Conservation (phyloP, 2,329 filamentous ascomycete species). For the Fusarium subtropicale region DNA sequence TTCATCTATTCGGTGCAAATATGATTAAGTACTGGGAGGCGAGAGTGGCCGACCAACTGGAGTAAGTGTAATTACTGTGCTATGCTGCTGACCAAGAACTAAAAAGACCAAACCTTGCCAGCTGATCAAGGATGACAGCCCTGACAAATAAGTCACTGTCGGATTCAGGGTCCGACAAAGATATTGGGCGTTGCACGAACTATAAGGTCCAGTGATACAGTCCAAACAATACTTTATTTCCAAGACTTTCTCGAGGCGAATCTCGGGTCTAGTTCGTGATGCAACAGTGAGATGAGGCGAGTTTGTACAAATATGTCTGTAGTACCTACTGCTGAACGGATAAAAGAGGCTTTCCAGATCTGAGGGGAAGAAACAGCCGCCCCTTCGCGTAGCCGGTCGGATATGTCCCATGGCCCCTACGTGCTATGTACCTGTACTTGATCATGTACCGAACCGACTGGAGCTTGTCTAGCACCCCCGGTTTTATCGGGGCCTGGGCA, state of each 20-base stretch:
- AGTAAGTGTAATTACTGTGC: not conserved
- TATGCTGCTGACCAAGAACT: slow-evolving; percentile 27
- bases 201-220: not conserved
- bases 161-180: slow-evolving; percentile 19
- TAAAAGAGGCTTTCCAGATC: slow-evolving; percentile 38
- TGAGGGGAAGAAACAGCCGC: slow-evolving; percentile 4
- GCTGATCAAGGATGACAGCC: slow-evolving; percentile 40
- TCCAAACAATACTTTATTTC: not conserved
- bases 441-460: slow-evolving; percentile 26
- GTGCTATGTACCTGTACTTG: slow-evolving; percentile 7
- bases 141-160: slow-evolving; percentile 14
- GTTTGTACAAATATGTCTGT: not conserved
- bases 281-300: slow-evolving; percentile 3
- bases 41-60: not conserved
- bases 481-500: slow-evolving; percentile 28
- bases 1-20: not conserved
- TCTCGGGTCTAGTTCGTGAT: slow-evolving; percentile 3
- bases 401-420: not conserved
- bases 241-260: slow-evolving; percentile 10
- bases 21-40: slow-evolving; percentile 7
- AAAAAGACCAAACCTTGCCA: slow-evolving; percentile 17
- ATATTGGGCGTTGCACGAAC: slow-evolving; percentile 8
- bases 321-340: slow-evolving; percentile 8
- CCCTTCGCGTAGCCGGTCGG: slow-evolving; percentile 1
- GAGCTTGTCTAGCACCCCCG: slow-evolving; percentile 7